Conservation (phyloP, 2,329 filamentous ascomycete genomes). For the Nigrospora osmanthi region DNA sequence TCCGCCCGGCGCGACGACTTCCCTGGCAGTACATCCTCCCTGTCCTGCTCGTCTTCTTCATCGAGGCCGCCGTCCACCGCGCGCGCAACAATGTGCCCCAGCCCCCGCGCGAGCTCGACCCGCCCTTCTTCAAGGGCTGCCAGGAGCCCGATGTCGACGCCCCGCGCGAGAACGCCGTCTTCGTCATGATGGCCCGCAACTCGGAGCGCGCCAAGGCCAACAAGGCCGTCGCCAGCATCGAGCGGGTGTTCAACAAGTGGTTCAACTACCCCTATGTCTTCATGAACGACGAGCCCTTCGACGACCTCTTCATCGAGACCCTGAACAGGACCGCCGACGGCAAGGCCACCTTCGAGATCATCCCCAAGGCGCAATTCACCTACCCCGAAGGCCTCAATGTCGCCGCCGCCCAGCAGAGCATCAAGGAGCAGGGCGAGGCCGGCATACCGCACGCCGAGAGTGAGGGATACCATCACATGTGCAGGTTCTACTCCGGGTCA, state of each 20-base stretch:
- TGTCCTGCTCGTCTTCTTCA: slow-evolving; percentile 17
- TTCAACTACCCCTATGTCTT: slow-evolving; percentile 39
- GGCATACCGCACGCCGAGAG: slow-evolving; percentile 28
- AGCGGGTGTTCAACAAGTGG: slow-evolving; percentile 36
- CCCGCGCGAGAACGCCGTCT: slow-evolving; percentile 32
- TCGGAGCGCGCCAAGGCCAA: slow-evolving; percentile 30
- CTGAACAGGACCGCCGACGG: slow-evolving; percentile 28
- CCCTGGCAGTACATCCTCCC: slow-evolving; percentile 20
- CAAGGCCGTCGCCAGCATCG: slow-evolving; percentile 29
- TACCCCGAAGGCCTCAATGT: slow-evolving; percentile 27
- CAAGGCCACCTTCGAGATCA: slow-evolving; percentile 31
- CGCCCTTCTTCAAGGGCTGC: slow-evolving; percentile 29
- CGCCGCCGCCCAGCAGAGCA: slow-evolving; percentile 20
- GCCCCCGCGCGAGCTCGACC: slow-evolving; percentile 27
- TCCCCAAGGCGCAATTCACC: slow-evolving; percentile 30
- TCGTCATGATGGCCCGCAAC: slow-evolving; percentile 40
- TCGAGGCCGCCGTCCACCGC: slow-evolving; percentile 26
- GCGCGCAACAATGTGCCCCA: slow-evolving; percentile 24
- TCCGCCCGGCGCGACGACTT: slow-evolving; percentile 21
- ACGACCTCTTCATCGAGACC: slow-evolving; percentile 26
- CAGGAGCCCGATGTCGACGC: slow-evolving; percentile 26
- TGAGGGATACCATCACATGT: slow-evolving; percentile 34
- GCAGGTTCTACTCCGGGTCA: slow-evolving; percentile 34
- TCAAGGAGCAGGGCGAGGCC: slow-evolving; percentile 21
- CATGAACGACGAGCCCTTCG: slow-evolving; percentile 36